phyloP scores from a whole-genome alignment of 2,329 filamentous ascomycete genomes.

The Delphinella strobiligena region DNA sequence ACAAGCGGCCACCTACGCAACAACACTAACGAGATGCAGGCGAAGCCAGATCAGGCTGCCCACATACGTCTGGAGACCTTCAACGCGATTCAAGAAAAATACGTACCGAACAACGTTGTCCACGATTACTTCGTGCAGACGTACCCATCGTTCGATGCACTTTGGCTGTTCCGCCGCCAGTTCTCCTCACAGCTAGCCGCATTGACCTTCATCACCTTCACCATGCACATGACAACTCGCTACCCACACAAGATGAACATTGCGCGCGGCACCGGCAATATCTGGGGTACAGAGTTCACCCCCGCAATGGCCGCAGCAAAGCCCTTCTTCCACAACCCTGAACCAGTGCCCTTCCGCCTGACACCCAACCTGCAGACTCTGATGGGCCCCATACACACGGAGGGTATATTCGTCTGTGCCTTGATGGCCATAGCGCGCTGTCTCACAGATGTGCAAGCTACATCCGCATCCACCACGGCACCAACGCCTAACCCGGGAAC shows the following conservation, averaged over 20 bases:
- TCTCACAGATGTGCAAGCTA: conserved; percentile 60
- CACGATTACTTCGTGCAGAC: conserved; percentile 81
- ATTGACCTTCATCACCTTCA: conserved; percentile 96
- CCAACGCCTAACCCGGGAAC: conserved; percentile 10
- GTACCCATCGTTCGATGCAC: conserved; percentile 82
- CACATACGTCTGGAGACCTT: conserved; percentile 64
- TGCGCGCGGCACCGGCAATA: conserved; percentile 72
- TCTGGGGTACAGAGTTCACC: conserved; percentile 93
- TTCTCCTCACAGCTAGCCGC: conserved; percentile 93
- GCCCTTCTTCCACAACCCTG: conserved; percentile 86
- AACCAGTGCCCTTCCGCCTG: conserved; percentile 92
- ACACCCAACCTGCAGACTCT: conserved; percentile 92
- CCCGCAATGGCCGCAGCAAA: conserved; percentile 75
- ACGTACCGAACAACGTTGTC: conserved; percentile 70
- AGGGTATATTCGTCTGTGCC: conserved; percentile 89
- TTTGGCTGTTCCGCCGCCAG: conserved; percentile 96
- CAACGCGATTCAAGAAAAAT: conserved; percentile 85
- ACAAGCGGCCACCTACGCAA: background rate
- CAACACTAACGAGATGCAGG: conserved; percentile 34
- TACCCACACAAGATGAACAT: conserved; percentile 95
- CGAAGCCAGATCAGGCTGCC: conserved; percentile 46
- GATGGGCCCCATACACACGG: conserved; percentile 89
- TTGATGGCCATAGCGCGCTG: conserved; percentile 95
- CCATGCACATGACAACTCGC: conserved; percentile 91
- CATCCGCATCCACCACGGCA: conserved; percentile 11